Evolutionary conservation across 2,329 filamentous ascomycete species (phyloP).

Genomic region (Pseudogymnoascus verrucosus): DNA sequence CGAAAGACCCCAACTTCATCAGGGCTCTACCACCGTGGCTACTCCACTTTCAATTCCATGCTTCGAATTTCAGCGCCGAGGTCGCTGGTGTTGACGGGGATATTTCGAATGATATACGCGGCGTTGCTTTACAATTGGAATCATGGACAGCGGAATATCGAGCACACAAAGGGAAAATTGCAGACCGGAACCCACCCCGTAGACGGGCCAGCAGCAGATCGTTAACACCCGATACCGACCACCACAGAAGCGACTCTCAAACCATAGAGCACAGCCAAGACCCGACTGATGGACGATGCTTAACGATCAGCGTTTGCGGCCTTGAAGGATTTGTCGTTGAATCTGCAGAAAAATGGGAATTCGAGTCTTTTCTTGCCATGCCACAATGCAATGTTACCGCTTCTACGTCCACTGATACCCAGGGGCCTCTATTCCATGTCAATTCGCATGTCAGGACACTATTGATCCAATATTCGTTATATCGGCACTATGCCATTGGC

Average conservation of each 20-base stretch:
- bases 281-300: constrained; percentile 66
- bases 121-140: constrained; percentile 78
- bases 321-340: constrained; percentile 90
- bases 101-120: constrained; percentile 74
- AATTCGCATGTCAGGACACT: constrained; percentile 74
- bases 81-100: constrained; percentile 79
- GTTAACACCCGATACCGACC: constrained; percentile 58
- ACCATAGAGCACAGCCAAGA: constrained; percentile 40
- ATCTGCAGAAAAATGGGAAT: constrained; percentile 72
- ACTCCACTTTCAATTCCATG: constrained; percentile 73
- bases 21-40: constrained; percentile 79
- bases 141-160: constrained; percentile 85
- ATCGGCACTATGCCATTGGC: constrained; percentile 82
- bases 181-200: constrained; percentile 49
- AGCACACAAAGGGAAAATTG: constrained; percentile 64
- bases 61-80: constrained; percentile 82
- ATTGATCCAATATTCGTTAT: constrained; percentile 82
- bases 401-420: constrained; percentile 74
- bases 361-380: constrained; percentile 76
- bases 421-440: constrained; percentile 81
- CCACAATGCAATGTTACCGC: constrained; percentile 83
- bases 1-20: constrained; percentile 58
- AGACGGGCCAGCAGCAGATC: constrained; percentile 69
- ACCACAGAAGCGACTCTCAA: constrained; percentile 43
- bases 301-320: constrained; percentile 73